Evolutionary conservation across 2,329 filamentous ascomycete genomes (phyloP), one percentile per base, ranked within the genome.

Genomic region (Fragosphaeria purpurea): DNA sequence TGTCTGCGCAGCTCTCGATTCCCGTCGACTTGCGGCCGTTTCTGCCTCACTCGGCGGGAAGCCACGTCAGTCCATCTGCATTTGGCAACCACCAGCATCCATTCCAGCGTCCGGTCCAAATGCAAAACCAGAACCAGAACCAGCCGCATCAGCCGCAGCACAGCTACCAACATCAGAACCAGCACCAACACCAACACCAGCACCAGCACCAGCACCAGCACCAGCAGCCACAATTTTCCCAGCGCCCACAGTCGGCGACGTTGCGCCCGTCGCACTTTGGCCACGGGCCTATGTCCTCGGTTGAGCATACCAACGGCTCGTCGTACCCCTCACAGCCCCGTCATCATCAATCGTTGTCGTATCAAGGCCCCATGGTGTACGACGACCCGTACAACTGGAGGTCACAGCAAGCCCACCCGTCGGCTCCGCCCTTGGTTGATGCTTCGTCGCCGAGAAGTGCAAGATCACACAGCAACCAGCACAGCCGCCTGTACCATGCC

Each of bases 1-100:
- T 82, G 76, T 80, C 72, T 50, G 71, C 78, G 5, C 75, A 82
- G 55, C 58, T 81, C 13, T 72, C 76, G 0, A 74, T 82, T 44
- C 71, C 77, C 5, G 70, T 82, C 47, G 75, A 80, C 53, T 62
- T 70, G 10, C 70, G 70, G 50, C 59, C 64, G 13, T 63, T 66
- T 12, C 58, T 60, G 47, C 53, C 60, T 13, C 56, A 61, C 12
- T 52, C 63, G 42, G 59, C 60, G 31, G 61, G 62, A 33, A 55
- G 61, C 11, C 61, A 65, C 53, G 59, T 58, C 30, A 65, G 61
- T 32, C 57, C 65, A 7, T 55, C 57, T 38, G 60, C 57, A 7
- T 60, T 63, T 44, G 57, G 60, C 9, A 57, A 62, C 33, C 62
- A 62, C 4, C 63, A 65, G 22, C 61, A 65, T 34, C 50, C 60